Base-by-base conservation (phyloP, 345 rosid genomes). In the Lumnitzera racemosa region DNA sequence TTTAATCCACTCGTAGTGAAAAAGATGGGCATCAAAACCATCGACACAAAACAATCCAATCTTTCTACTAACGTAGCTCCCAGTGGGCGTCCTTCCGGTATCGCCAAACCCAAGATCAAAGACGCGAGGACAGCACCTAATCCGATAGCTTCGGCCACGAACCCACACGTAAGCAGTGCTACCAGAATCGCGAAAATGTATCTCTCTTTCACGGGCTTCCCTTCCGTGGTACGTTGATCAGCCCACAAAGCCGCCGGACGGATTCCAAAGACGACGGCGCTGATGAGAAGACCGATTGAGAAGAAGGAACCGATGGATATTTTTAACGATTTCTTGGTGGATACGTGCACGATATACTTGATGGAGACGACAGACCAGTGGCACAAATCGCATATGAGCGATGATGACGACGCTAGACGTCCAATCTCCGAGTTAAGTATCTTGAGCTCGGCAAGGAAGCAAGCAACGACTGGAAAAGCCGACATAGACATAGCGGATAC, bases 371-470 rank as follows among this genome's bases (percentile, higher is more conserved):
- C 11, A 9, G 65, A 64, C 69, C 70, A 71, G 43, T 36, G 52
- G 31, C 64, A 62, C 9, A 58, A 14, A 29, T 68, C 74, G 53
- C 46, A 15, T 53, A 71, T 58, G 63, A 73, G 54, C 1, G 81
- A 68, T 12, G 76, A 65, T 6, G 76, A 67, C n/a, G 64, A 55
- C 1, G 83, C 76, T 46, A 79, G 55, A 10, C 78, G 70, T 41
- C 83, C 81, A 3, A 79, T 66, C 62, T 79, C 83, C 2, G 83
- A 73, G 57, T 76, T 76, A 11, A 79, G 74, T 48, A 79, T 59
- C 63, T 73, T 57, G 27, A 76, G 70, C 15, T 79, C 81, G 0
- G 62, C 58, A 3, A 79, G 76, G 49, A 67, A 62, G 67, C 63
- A 62, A 2, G 74, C 66, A 29, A 76, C 58, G 13, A 68, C 83